A percentile compares a stretch with the other conserved stretches of the same genome.
phyloP scores from a whole-genome alignment of 73 alveolate genomes.

The Symbiodinium pilosum region DNA sequence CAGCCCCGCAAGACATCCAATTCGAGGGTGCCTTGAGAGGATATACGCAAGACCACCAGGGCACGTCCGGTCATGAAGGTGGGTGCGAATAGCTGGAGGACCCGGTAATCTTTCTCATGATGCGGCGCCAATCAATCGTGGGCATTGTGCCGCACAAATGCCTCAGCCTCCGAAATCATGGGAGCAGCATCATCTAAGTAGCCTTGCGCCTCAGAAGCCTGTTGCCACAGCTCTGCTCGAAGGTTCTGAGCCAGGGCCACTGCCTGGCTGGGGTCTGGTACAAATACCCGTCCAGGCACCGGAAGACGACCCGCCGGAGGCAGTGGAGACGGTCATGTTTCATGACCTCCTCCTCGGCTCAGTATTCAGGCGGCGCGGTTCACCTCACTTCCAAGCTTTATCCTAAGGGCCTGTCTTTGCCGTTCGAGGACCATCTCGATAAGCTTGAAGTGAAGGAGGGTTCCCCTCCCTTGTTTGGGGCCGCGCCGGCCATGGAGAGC shows the following conservation, averaged over 20 bases:
- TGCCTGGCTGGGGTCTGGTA: too few relatives aligned
- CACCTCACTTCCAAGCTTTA: too few relatives aligned
- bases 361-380: too few relatives aligned
- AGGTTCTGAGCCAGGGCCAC: not conserved
- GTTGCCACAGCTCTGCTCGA: not conserved
- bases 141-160: not conserved
- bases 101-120: not conserved
- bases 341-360: too few relatives aligned
- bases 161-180: not conserved
- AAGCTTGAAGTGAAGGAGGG: too few relatives aligned
- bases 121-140: not conserved
- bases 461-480: too few relatives aligned
- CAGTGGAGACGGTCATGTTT: too few relatives aligned
- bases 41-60: not conserved
- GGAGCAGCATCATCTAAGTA: not conserved
- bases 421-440: too few relatives aligned
- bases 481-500: too few relatives aligned
- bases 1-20: not conserved
- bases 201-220: not conserved
- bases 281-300: too few relatives aligned
- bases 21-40: not conserved
- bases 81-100: not conserved
- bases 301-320: too few relatives aligned
- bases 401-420: too few relatives aligned
- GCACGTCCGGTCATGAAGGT: not conserved